Percentiles rank a stretch among this genome's conserved stretches.
Evolutionary conservation across 2,329 filamentous ascomycete genomes (phyloP).

Genomic region (Colletotrichum chrysophilum): DNA sequence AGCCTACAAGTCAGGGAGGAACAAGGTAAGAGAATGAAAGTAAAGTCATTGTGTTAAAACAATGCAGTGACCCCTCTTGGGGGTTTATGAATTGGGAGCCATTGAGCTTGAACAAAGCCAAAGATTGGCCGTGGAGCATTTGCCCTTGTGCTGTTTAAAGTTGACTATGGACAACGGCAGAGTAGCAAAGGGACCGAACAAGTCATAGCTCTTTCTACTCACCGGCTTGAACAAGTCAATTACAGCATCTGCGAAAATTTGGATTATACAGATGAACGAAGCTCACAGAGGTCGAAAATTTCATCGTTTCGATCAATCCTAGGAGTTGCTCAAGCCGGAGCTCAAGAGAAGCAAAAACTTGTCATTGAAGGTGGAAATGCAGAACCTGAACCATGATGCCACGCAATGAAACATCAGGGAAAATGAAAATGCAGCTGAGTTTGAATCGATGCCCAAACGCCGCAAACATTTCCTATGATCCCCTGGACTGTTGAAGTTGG

Average conservation of each 20-base stretch:
- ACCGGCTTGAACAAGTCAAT: rapidly evolving
- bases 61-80: too few species aligned
- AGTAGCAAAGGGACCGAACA: background rate
- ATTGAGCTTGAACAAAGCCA: background rate
- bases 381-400: too few species aligned
- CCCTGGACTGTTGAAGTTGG: background rate
- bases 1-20: rapidly evolving
- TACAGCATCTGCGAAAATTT: rapidly evolving
- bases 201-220: rapidly evolving
- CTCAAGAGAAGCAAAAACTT: background rate
- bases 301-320: background rate
- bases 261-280: rapidly evolving
- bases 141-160: rapidly evolving
- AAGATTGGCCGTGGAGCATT: background rate
- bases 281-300: background rate
- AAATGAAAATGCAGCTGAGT: rapidly evolving
- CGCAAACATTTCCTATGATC: rapidly evolving
- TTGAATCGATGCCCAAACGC: rapidly evolving
- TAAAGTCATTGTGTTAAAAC: background rate
- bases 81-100: too few species aligned
- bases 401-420: too few species aligned
- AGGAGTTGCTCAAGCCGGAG: background rate
- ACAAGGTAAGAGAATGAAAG: rapidly evolving
- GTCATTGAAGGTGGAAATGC: background rate
- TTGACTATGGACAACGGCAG: rapidly evolving